These are phyloP conservation scores for Rhodomyrtus psidioides DNA, from an alignment of 441 rosid genomes.

Conservation along the genomic window DNA sequence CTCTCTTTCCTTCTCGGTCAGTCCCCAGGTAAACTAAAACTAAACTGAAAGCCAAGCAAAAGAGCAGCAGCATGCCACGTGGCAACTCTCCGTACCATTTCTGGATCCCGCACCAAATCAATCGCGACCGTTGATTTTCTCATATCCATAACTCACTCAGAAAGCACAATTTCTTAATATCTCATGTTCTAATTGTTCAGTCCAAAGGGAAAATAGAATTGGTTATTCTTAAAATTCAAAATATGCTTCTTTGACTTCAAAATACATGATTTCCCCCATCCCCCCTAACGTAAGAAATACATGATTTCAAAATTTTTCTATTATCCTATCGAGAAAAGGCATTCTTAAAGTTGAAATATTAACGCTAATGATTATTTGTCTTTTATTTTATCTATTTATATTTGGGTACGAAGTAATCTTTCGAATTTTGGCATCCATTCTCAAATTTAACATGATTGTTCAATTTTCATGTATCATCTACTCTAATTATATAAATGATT, in stretches of 20 bases:
- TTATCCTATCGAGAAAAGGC: rapidly evolving
- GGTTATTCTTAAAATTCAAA: no score
- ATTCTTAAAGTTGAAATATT: background rate
- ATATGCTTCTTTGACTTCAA: no score
- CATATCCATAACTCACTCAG: background rate
- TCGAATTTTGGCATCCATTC: background rate
- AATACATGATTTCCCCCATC: no score
- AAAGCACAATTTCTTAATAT: background rate
- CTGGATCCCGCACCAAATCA: background rate
- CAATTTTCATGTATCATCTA: no score
- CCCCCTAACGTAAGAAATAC: no score
- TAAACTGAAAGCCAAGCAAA: background rate
- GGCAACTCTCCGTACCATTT: background rate
- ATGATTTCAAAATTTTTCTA: background rate
- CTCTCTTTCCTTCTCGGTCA: background rate
- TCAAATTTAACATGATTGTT: no score
- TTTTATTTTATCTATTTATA: background rate
- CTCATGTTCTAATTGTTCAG: background rate
- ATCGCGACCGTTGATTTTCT: background rate
- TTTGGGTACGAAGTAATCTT: background rate
- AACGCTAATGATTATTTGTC: background rate
- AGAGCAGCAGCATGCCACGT: background rate
- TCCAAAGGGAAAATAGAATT: background rate
- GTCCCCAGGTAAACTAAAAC: background rate
- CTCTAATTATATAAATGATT: no score